Conservation (phyloP, 257 asterid genomes). For the Solanum clarkiae region DNA sequence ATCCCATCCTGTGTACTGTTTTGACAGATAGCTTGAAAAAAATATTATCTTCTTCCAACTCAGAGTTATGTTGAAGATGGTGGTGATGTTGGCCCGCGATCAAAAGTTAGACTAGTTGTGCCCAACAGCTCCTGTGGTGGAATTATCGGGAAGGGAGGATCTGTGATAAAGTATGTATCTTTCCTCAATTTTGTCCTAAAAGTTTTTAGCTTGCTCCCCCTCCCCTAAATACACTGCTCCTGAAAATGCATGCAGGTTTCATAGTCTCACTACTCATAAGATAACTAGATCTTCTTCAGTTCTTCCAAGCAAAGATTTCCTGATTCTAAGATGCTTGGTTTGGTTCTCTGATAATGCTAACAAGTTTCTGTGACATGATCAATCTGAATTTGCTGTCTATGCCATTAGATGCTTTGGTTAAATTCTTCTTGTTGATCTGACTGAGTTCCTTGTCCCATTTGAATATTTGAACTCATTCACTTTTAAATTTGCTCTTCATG, state of each 20-base stretch:
- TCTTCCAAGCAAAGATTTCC: background rate
- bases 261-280: background rate
- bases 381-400: background rate
- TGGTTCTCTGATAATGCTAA: background rate
- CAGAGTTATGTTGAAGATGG: conserved; percentile 81
- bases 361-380: background rate
- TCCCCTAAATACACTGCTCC: background rate
- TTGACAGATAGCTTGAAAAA: background rate
- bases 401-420: background rate
- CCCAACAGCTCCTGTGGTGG: conserved; percentile 99
- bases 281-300: background rate
- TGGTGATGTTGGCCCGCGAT: conserved; percentile 46
- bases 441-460: background rate
- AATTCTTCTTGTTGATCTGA: background rate
- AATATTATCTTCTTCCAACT: background rate
- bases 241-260: background rate
- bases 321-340: background rate
- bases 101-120: conserved; percentile 72
- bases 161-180: conserved; percentile 55
- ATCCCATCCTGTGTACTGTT: background rate
- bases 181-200: background rate
- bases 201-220: background rate
- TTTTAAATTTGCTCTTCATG: background rate
- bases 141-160: conserved; percentile 95
- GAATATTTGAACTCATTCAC: background rate